Base-by-base conservation (phyloP, 129 eudicot species). In the Deinandra increscens region DNA sequence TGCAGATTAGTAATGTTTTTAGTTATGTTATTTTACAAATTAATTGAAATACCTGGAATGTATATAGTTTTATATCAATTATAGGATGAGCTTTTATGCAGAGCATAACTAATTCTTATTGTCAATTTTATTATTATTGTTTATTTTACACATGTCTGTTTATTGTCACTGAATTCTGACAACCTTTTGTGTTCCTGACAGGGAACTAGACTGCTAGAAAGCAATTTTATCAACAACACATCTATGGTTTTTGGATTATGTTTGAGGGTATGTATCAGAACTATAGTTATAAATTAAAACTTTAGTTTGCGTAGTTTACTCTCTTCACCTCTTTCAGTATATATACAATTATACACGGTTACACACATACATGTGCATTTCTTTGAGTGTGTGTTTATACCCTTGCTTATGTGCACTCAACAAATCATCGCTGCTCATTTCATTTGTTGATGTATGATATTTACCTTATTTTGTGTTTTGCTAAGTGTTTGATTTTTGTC, bases 221-320 rank as follows among this genome's bases (percentile, higher is more conserved):
- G 97, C 75, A 91, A 88, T 79, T 91, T 91, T 39, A 91, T 91
- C 75, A 91, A 91, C 85, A 91, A 91, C 61, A 91, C 96, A 50
- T 88, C 97, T 2, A 91, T 91, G 97, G 97, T 91, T 10, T 91
- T 91, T 73, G 87, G 96, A 46, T 82, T 84, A 33, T 91, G 97
- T 78, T 73, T 88, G 60, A 88, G 96, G 84, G 97, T 91, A 86
- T 61, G 90, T 37, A 67, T 34, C 71, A 75, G 41, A 34, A 43
- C 41, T 41, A 11, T 33, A 3, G 31, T 63, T 73, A 46, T 73
- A 46, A 42, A 38, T 22, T 10, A 33, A 37, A n/a, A 12, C 4
- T 17, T 31, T 19, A 46, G n/a, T 55, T 55, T 55, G 1, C 37
- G 22, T 55, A 53, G 60, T 53, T 53, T 53, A 53, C 14, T 14